Base-by-base conservation (phyloP, 129 eudicot species). In the Glebionis coronaria region DNA sequence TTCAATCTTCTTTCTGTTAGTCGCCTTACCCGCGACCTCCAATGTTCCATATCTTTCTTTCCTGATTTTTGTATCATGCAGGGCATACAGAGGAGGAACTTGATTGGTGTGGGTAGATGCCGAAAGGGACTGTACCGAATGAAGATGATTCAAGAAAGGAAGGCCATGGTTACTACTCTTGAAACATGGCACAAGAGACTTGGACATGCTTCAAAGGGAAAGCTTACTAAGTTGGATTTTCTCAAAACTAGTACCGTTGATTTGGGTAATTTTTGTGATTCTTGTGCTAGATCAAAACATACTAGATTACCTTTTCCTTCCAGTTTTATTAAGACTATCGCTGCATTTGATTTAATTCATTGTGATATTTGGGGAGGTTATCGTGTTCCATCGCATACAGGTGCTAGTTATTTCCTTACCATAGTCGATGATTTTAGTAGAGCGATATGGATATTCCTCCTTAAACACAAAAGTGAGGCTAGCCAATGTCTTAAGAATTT, bases 121-220 rank as follows among this genome's bases (percentile, higher is more conserved):
- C n/a, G n/a, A n/a, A n/a, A n/a, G n/a, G n/a, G n/a, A n/a, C n/a
- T n/a, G n/a, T n/a, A n/a, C n/a, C n/a, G n/a, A n/a, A n/a, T n/a
- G n/a, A n/a, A n/a, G n/a, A n/a, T n/a, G n/a, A n/a, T n/a, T n/a
- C n/a, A n/a, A n/a, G n/a, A n/a, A 49, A 49, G 55, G 20, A 49
- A 49, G 5, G 55, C 55, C 5, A 49, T 49, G 52, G 1, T 47
- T 15, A 15, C 13, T 19, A 49, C 0, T 49, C 16, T 12, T 49
- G 55, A 49, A 12, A 12, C 18, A 7, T 49, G 55, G 55, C 55
- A 49, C 55, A 49, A 49, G 5, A 49, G 55, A 49, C 55, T 49
- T 49, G 55, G 55, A 12, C 55, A 49, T 49, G 55, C 55, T 49
- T n/a, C n/a, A n/a, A n/a, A n/a, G n/a, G n/a, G n/a, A n/a, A n/a